Base-by-base conservation (phyloP, 2,329 filamentous ascomycete genomes). In the Chalaropsis thielavioides region DNA sequence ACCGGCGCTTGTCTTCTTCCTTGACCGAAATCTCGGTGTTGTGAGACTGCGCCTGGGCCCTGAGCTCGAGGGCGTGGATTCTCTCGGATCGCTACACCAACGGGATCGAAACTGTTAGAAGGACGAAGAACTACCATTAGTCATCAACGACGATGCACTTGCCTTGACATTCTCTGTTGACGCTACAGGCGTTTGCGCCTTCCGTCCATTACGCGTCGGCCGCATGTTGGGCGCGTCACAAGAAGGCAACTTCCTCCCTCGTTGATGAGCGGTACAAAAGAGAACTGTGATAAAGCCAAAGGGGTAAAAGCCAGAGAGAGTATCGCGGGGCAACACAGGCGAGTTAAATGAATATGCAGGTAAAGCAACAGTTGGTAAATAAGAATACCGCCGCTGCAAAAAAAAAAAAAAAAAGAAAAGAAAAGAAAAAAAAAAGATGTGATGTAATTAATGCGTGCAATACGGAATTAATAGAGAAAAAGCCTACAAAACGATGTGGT, bases 31-130 rank as follows among this genome's bases (percentile, higher is more conserved):
- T 77, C 63, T 89, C 82, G 43, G 87, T 67, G 81, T 80, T 69
- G 87, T 83, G 72, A 92, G 89, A 70, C 83, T 83, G 67, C 88
- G 76, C 72, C 95, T 89, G 63, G 91, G 80, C 27, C 79, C 74
- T 68, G 81, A 80, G 43, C 82, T 75, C 56, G n/a, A 67, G 63
- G 19, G 62, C 60, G 44, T 66, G 43, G 22, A 66, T 68, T 66
- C 69, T 54, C 54, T 62, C 24, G 27, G 65, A 67, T 51, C 65
- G 62, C 65, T 67, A 49, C 24, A 44, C 44, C 15, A 19, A 35
- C 17, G 5, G 5, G 24, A 62, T 35, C 13, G 27, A 38, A 58
- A 8, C 15, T 63, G 60, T 63, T 43, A 63, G 64, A 51, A 46
- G 24, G n/a, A 27, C 6, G 54, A 11, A 58, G 17, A 58, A 38